Evolutionary conservation across 805 yeast species (phyloP), one percentile per base, ranked within the genome.

Genomic region (Suhomyces sp.): DNA sequence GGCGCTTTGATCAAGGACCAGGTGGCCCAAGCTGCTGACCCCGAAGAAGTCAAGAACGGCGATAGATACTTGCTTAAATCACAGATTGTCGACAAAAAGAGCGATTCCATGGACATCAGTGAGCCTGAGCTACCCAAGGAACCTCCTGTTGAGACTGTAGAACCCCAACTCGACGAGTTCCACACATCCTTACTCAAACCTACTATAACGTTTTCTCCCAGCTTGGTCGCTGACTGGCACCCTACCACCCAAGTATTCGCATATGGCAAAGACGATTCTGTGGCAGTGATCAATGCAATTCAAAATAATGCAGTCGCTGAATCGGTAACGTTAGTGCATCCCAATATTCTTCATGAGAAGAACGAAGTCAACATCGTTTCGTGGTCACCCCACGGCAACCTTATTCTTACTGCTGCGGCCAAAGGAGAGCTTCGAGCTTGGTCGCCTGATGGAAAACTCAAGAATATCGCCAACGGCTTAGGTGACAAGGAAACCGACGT

Each of bases 381-480:
- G 8, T 89, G 96, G 96, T 79, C 89, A 10, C 85, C 86, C 1
- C 69, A 71, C 49, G 96, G 96, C 0, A 72, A 79, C 40, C 58
- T 76, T 12, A 65, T 90, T 2, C 75, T 86, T 12, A 86, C 92
- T 0, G 87, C 85, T 2, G 77, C 84, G 2, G 81, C 78, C 50
- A 78, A 78, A 60, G 97, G 97, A 12, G 93, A 87, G 59, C 60
- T 91, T 7, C 71, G 93, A 51, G 72, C 88, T n/a, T 91, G 96
- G 96, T 79, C 84, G 9, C 74, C 80, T 0, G 85, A 82, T 45
- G 96, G 96, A 0, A 77, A 79, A 27, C 71, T 89, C 37, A 73
- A 80, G 53, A 85, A 83, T 53, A 63, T 74, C 15, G 72, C 72
- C 33, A 71, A 66, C 48, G 44, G 59, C 1, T 45, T 51, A 9